These are phyloP conservation scores for Serendipita sp. DNA, from an alignment of 1,284 basidiomycete species.

Conservation along the genomic window DNA sequence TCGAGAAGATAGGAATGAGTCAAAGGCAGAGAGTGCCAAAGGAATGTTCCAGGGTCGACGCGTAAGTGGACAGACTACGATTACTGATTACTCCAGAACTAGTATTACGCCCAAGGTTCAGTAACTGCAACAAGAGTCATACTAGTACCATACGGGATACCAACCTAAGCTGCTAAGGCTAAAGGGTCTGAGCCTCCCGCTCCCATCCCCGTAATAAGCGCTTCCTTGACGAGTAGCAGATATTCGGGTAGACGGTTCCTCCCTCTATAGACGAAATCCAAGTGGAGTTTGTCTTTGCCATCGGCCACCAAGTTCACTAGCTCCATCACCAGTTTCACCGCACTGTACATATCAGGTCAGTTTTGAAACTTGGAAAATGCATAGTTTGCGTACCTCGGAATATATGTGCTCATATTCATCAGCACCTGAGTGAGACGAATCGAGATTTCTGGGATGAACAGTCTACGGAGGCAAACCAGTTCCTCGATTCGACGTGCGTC, in stretches of 20 bases:
- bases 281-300: slow-evolving; percentile 74
- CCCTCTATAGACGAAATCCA: slow-evolving; percentile 62
- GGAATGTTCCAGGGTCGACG: no score
- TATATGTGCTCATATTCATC: slow-evolving; percentile 44
- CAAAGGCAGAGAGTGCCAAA: no score
- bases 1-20: no score
- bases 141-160: not conserved
- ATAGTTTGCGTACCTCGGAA: slow-evolving; percentile 50
- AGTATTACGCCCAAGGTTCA: not conserved
- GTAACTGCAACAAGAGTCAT: not conserved
- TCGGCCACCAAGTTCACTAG: slow-evolving; percentile 80
- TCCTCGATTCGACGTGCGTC: slow-evolving; percentile 51
- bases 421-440: slow-evolving; percentile 71
- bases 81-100: no score
- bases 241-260: slow-evolving; percentile 48
- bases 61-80: no score
- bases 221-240: slow-evolving; percentile 52
- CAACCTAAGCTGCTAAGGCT: not conserved
- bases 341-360: slow-evolving; percentile 31
- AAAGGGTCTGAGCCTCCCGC: slow-evolving; percentile 53
- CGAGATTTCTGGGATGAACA: slow-evolving; percentile 85
- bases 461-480: slow-evolving; percentile 67
- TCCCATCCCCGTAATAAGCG: slow-evolving; percentile 55
- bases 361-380: not conserved
- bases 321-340: slow-evolving; percentile 65